A percentile compares a stretch with the other conserved stretches of the same genome.
Conservation (phyloP, 768 basidiomycete species). For the Fomitopsis pulvina region DNA sequence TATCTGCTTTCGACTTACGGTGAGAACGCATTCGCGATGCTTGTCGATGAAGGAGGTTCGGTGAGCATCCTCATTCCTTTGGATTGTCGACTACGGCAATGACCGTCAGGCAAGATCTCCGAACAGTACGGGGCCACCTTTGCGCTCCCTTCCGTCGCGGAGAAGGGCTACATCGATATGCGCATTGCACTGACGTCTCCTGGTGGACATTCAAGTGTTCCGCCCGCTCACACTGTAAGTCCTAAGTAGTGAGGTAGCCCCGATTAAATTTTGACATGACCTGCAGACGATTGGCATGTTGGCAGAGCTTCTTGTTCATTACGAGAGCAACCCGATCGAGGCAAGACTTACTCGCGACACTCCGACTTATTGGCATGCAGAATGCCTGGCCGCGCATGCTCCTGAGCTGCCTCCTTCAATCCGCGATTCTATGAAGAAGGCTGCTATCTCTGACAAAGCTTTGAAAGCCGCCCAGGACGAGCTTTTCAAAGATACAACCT, state of each 20-base stretch:
- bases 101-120: conserved; percentile 20
- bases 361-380: conserved; percentile 28
- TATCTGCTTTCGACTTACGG: conserved; percentile 40
- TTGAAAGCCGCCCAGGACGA: conserved; percentile 29
- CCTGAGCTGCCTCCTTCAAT: conserved; percentile 28
- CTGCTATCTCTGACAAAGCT: conserved; percentile 22
- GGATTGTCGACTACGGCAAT: background rate
- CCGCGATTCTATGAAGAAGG: conserved; percentile 21
- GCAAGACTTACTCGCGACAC: conserved; percentile 25
- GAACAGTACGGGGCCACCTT: conserved; percentile 25
- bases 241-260: background rate
- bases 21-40: conserved; percentile 40
- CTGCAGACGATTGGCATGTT: conserved; percentile 47
- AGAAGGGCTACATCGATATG: conserved; percentile 40
- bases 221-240: conserved; percentile 44
- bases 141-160: conserved; percentile 24
- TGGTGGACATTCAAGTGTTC: conserved; percentile 51
- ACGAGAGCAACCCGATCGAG: conserved; percentile 39
- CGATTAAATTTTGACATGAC: background rate
- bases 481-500: conserved; percentile 19
- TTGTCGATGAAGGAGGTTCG: conserved; percentile 56
- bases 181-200: conserved; percentile 36
- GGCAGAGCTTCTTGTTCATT: conserved; percentile 36
- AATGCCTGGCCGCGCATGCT: conserved; percentile 38
- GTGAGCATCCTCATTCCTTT: background rate